A percentile compares a stretch with the other conserved stretches of the same genome.
phyloP scores from a whole-genome alignment of 2,329 filamentous ascomycete species.

The Phaeosphaeriaceae sp. region DNA sequence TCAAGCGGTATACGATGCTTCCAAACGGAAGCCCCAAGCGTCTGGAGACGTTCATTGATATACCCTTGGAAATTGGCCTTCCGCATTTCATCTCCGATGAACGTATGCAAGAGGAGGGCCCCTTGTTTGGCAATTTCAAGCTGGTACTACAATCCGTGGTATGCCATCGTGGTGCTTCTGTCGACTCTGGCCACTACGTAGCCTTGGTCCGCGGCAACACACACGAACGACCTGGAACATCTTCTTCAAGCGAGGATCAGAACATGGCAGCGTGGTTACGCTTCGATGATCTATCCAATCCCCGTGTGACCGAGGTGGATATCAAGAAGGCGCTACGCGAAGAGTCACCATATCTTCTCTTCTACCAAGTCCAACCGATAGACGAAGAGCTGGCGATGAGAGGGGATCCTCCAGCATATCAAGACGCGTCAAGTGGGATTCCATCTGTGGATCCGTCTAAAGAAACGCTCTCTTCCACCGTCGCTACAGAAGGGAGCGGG shows the following conservation, averaged over 20 bases:
- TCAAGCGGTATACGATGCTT: constrained; percentile 86
- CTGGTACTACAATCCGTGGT: constrained; percentile 89
- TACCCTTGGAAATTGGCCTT: constrained; percentile 81
- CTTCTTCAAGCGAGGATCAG: constrained; percentile 54
- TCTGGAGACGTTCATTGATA: constrained; percentile 86
- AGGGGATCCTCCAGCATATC: constrained; percentile 51
- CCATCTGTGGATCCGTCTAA: constrained; percentile 32
- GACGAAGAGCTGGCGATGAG: constrained; percentile 65
- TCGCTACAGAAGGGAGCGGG: constrained; percentile 22
- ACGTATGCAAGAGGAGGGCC: constrained; percentile 69
- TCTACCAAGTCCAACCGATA: constrained; percentile 93
- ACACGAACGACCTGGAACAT: constrained; percentile 47
- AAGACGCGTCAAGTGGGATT: constrained; percentile 36
- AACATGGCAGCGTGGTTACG: constrained; percentile 73
- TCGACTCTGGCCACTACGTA: constrained; percentile 92
- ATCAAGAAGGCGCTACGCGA: constrained; percentile 78
- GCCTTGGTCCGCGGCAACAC: constrained; percentile 78
- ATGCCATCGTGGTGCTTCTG: constrained; percentile 85
- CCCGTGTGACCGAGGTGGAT: constrained; percentile 77
- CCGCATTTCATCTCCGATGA: constrained; percentile 92
- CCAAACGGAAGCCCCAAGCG: constrained; percentile 72
- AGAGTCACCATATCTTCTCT: constrained; percentile 94
- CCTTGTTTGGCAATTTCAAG: constrained; percentile 87
- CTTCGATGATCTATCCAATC: constrained; percentile 83
- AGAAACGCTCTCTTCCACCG: constrained; percentile 35